Percentiles rank a stretch among this genome's conserved stretches.
Conservation (phyloP, 768 basidiomycete genomes). For the Phylloporus sp. region DNA sequence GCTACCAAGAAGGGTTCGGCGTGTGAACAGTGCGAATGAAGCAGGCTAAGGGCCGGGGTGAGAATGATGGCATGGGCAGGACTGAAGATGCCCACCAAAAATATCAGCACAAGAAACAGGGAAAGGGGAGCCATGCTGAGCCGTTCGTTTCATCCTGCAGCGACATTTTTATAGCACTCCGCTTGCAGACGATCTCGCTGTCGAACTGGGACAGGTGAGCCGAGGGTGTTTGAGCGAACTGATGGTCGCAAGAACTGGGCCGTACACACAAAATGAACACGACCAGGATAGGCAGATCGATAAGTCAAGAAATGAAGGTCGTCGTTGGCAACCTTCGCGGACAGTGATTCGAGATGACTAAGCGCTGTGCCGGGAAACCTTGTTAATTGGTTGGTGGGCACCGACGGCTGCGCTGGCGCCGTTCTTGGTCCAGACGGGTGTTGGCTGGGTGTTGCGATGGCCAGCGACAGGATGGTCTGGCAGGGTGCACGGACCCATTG, state of each 20-base stretch:
- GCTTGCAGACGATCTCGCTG: too few species aligned
- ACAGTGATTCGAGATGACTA: constrained; percentile 29
- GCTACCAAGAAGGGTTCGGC: constrained; percentile 39
- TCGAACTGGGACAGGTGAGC: too few species aligned
- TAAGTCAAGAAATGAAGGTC: not conserved
- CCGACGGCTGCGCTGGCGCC: not conserved
- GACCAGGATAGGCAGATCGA: not conserved
- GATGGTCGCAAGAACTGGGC: too few species aligned
- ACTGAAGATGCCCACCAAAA: constrained; percentile 4
- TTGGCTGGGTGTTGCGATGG: not conserved
- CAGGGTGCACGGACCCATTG: constrained; percentile 27
- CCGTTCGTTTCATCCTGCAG: too few species aligned
- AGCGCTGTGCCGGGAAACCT: constrained; percentile 28
- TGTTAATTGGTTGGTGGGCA: not conserved
- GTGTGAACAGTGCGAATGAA: constrained; percentile 3
- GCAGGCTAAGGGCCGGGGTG: constrained; percentile 3
- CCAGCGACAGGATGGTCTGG: not conserved
- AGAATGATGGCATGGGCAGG: not conserved
- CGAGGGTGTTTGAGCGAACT: too few species aligned
- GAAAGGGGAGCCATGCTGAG: not conserved
- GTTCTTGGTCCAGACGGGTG: not conserved
- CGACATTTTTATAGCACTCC: not conserved
- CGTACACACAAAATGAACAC: too few species aligned
- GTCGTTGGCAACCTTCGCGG: constrained; percentile 21
- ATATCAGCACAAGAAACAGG: not conserved